Conservation (phyloP, 2,329 filamentous ascomycete genomes). For the Hymenoscyphus infarciens region DNA sequence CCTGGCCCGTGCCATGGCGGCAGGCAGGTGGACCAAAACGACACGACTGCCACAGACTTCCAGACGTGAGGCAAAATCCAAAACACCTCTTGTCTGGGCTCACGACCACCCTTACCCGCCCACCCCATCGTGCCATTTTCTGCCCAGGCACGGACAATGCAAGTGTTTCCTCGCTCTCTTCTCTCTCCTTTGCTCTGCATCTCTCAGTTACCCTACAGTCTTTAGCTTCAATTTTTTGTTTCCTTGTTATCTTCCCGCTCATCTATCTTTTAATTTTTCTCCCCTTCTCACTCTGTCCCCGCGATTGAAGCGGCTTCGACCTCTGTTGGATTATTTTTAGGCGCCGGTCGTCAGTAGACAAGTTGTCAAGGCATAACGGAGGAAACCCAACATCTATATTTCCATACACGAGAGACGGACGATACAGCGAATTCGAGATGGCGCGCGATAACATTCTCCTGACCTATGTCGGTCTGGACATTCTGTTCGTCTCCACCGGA, state of each 20-base stretch:
- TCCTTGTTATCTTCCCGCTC: not conserved
- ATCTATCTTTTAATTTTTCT: not conserved
- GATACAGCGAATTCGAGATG: slow-evolving; percentile 34
- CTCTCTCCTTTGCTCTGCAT: slow-evolving; percentile 14
- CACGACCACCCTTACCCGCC: slow-evolving; percentile 12
- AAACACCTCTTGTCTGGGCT: slow-evolving; percentile 28
- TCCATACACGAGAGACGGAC: not conserved
- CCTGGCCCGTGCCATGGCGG: slow-evolving; percentile 10
- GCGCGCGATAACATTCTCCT: slow-evolving; percentile 48
- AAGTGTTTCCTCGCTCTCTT: slow-evolving; percentile 28
- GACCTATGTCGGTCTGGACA: slow-evolving; percentile 47
- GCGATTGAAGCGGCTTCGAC: not conserved
- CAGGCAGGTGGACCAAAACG: slow-evolving; percentile 18
- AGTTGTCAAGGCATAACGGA: not conserved
- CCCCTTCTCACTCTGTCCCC: not conserved
- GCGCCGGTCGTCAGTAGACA: slow-evolving; percentile 34
- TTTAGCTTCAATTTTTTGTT: not conserved
- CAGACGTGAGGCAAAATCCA: slow-evolving; percentile 23
- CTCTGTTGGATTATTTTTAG: slow-evolving; percentile 14
- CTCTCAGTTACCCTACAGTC: slow-evolving; percentile 18
- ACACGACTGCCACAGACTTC: slow-evolving; percentile 17
- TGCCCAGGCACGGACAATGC: slow-evolving; percentile 18
- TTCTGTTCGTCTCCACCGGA: slow-evolving; percentile 50
- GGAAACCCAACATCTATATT: not conserved
- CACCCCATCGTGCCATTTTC: slow-evolving; percentile 4